Base-by-base conservation (phyloP, 345 rosid species). In the Psidium guajava region DNA sequence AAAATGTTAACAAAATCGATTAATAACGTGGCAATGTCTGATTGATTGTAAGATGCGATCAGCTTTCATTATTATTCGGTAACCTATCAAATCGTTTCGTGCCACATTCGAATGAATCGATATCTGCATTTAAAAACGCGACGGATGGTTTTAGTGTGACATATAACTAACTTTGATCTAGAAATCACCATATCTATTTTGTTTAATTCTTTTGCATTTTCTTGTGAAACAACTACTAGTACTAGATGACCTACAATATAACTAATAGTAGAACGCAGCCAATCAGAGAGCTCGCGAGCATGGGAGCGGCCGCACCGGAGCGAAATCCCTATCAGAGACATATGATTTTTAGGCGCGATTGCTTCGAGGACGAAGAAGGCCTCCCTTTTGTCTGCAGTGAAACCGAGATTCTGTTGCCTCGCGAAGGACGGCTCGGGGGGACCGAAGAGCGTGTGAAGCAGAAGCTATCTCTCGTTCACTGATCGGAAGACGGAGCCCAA, bases 321-420 rank as follows among this genome's bases (percentile, higher is more conserved):
- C 51, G 27, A 11, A 11, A 55, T 64, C 64, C 59, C 13, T 13
- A 20, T 32, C 80, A 36, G 13, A 5, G 1, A 3, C 25, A 18
- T 69, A 69, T 42, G 80, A 69, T 85, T 64, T 59, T 42, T 42
- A 74, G 54, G 86, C 86, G 82, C 86, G 82, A 53, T 84, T n/a
- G 59, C 82, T 74, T 53, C 86, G 82, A 84, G 80, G 69, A 69
- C 11, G 47, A 69, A 20, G 12, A 21, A 36, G 13, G 82, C 44
- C 50, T 32, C 27, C 80, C n/a, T 21, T 84, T 54, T 9, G 15
- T 84, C 81, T 27, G 47, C 59, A 58, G 74, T 47, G 58, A 25
- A 25, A 36, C 75, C 69, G 24, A 50, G 53, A 42, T 22, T 44
- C 2, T 4, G 73, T 57, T 24, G 25, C 80, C 13, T 36, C 24